Conservation (phyloP, 805 yeast genomes). For the Groenewaldozyma tartarivorans region DNA sequence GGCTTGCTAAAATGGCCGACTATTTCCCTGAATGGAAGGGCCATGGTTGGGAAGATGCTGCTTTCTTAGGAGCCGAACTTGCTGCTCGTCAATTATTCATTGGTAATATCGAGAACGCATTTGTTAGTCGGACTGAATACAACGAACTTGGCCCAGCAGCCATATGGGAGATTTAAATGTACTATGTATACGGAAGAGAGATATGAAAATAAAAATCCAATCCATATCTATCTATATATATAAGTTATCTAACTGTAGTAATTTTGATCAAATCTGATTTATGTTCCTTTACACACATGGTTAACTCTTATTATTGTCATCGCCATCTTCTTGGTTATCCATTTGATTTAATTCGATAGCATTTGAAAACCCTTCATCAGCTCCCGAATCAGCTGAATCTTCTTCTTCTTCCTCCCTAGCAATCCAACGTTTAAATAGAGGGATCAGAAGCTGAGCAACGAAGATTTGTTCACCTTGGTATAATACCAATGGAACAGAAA, state of each 20-base stretch:
- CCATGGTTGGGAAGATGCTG: constrained; percentile 61
- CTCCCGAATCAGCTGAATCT: not conserved
- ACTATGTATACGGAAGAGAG: too few species aligned
- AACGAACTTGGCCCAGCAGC: constrained; percentile 73
- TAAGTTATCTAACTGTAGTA: too few species aligned
- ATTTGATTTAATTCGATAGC: not conserved
- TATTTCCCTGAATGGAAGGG: constrained; percentile 94
- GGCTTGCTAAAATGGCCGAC: constrained; percentile 67
- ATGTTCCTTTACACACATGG: not conserved
- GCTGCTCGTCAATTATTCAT: constrained; percentile 78
- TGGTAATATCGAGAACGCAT: constrained; percentile 50
- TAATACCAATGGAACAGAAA: constrained; percentile 73
- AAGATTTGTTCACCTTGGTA: constrained; percentile 84
- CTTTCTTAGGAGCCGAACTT: constrained; percentile 80
- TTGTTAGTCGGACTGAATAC: constrained; percentile 60
- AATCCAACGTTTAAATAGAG: constrained; percentile 58
- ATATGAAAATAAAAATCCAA: too few species aligned
- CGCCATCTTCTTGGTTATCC: not conserved
- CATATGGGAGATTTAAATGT: constrained; percentile 60
- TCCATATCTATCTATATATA: too few species aligned
- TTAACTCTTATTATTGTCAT: not conserved
- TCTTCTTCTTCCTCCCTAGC: constrained; percentile 4
- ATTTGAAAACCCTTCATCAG: not conserved
- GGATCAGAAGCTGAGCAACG: constrained; percentile 64
- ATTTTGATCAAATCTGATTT: too few species aligned